A percentile compares a stretch with the other conserved stretches of the same genome.
Conservation (phyloP, 2,329 filamentous ascomycete genomes). For the Xylaria sp. region DNA sequence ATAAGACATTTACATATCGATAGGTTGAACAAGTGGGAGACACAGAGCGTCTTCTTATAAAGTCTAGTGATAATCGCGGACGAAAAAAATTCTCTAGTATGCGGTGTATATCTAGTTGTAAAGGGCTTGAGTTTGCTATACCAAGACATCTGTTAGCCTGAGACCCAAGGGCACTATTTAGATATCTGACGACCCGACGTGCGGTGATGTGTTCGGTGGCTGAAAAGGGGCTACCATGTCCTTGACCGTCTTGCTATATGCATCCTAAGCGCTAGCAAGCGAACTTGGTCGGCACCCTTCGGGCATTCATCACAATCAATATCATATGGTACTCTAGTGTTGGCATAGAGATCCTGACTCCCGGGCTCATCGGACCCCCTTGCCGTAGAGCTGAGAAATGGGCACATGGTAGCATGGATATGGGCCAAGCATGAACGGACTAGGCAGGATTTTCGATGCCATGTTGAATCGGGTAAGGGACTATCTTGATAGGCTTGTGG, state of each 20-base stretch:
- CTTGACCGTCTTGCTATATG: not conserved
- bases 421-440: not conserved
- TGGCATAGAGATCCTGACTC: not conserved
- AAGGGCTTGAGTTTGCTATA: constrained; percentile 16
- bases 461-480: not conserved
- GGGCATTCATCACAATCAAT: constrained; percentile 1
- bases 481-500: not conserved
- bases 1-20: constrained; percentile 1
- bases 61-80: not conserved
- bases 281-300: constrained; percentile 2
- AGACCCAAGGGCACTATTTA: constrained; percentile 24
- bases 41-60: constrained; percentile 21
- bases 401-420: constrained; percentile 2
- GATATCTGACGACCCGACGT: constrained; percentile 9
- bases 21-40: not conserved
- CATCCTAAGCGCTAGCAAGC: constrained; percentile 3
- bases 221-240: not conserved
- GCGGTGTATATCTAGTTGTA: constrained; percentile 1
- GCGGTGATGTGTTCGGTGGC: constrained; percentile 26
- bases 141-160: constrained; percentile 28
- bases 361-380: not conserved
- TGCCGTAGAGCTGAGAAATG: constrained; percentile 1
- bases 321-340: not conserved
- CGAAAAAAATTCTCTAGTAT: not conserved
- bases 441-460: not conserved